Conservation (phyloP, 345 rosid genomes). For the Gossypium bickii region DNA sequence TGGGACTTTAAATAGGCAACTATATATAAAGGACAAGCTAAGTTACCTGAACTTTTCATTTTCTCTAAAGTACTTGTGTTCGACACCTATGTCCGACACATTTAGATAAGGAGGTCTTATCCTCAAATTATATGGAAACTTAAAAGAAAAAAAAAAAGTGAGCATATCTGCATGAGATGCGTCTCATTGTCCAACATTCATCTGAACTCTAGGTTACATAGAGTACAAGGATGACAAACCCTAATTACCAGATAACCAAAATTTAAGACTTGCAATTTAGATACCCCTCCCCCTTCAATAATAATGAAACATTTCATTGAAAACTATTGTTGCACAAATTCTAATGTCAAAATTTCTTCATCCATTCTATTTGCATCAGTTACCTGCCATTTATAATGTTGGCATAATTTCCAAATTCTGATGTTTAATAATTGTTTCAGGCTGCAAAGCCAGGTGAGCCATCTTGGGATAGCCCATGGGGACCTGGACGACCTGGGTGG, state of each 20-base stretch:
- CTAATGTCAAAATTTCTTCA: background rate
- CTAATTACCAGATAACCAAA: background rate
- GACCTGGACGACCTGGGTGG: conserved; percentile 95
- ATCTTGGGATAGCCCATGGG: conserved; percentile 91
- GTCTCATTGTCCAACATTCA: too few species aligned
- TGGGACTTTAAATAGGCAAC: background rate
- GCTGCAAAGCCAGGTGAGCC: conserved; percentile 89
- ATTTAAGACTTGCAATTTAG: background rate
- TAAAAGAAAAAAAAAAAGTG: too few species aligned
- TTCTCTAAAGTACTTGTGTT: background rate
- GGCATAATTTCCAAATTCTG: background rate
- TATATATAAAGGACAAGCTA: background rate
- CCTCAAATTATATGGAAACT: too few species aligned
- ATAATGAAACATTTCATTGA: background rate
- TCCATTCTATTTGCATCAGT: background rate
- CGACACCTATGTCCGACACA: background rate
- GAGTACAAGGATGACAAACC: background rate
- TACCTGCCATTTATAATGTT: background rate
- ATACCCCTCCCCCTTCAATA: background rate
- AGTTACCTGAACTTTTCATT: background rate
- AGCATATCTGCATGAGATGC: too few species aligned
- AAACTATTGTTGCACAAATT: background rate
- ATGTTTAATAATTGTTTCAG: conserved; percentile 35
- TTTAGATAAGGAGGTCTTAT: background rate
- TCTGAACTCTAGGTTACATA: background rate